Conservation (phyloP, 257 asterid species). For the Solanum rostratum region DNA sequence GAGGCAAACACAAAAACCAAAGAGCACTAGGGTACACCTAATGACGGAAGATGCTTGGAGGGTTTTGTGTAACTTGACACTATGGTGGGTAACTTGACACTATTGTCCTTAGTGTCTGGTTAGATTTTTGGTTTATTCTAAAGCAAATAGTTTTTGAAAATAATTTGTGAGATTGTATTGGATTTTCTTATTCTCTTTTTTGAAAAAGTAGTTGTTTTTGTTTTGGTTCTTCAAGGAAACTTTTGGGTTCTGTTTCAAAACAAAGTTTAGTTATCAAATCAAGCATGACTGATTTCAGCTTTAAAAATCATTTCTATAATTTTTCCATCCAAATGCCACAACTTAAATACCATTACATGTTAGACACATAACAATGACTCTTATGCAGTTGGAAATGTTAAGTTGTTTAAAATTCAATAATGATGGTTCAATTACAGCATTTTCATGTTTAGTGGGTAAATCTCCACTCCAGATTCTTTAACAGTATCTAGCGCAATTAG, state of each 20-base stretch:
- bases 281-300: neutral
- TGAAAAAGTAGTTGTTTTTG: neutral
- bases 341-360: neutral
- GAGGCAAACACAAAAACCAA: neutral
- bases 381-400: neutral
- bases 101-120: neutral
- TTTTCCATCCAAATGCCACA: neutral
- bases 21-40: neutral
- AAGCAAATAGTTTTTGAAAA: neutral
- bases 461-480: neutral
- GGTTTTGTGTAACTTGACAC: neutral
- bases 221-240: neutral
- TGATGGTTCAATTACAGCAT: neutral
- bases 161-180: neutral
- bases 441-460: neutral
- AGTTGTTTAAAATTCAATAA: neutral
- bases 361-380: neutral
- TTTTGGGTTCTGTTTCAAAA: neutral
- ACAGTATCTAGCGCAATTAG: neutral
- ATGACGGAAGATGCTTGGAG: neutral
- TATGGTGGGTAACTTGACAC: neutral
- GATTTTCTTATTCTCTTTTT: neutral
- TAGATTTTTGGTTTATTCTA: neutral
- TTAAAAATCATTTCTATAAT: neutral
- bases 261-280: neutral